Conservation (phyloP, 1,139 yeast species). For the Hyphopichia wangnamkhiaoensis region DNA sequence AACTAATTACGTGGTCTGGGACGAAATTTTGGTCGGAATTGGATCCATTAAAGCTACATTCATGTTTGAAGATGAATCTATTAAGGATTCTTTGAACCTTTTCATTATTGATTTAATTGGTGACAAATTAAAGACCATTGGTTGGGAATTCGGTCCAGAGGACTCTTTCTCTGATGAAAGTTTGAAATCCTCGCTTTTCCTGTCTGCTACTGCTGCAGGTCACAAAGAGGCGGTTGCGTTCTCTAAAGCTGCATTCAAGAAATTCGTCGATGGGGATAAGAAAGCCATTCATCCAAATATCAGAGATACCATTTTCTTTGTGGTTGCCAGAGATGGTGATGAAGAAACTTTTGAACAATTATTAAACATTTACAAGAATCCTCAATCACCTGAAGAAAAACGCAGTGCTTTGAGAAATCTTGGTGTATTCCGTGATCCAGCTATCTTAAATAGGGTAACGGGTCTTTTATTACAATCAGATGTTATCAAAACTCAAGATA, state of each 20-base stretch:
- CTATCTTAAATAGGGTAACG: slow-evolving; percentile 61
- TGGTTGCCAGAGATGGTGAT: slow-evolving; percentile 70
- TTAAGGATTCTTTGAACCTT: slow-evolving; percentile 55
- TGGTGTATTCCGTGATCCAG: slow-evolving; percentile 66
- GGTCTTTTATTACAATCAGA: slow-evolving; percentile 65
- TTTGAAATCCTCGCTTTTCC: slow-evolving; percentile 72
- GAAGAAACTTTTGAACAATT: slow-evolving; percentile 63
- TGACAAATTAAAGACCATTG: slow-evolving; percentile 58
- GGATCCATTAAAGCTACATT: slow-evolving; percentile 64
- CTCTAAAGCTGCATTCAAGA: slow-evolving; percentile 58
- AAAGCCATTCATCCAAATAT: slow-evolving; percentile 80
- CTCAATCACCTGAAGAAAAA: slow-evolving; percentile 73
- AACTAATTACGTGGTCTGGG: slow-evolving; percentile 76
- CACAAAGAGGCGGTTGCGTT: slow-evolving; percentile 56
- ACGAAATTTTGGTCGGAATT: slow-evolving; percentile 59
- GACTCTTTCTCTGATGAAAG: slow-evolving; percentile 76
- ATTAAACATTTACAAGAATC: slow-evolving; percentile 62
- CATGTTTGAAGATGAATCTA: slow-evolving; percentile 63
- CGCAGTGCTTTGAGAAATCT: slow-evolving; percentile 71
- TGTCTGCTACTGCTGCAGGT: slow-evolving; percentile 63
- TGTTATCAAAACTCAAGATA: slow-evolving; percentile 76
- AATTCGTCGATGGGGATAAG: slow-evolving; percentile 64
- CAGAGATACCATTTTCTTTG: slow-evolving; percentile 66
- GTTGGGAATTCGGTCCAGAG: slow-evolving; percentile 63
- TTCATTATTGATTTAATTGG: slow-evolving; percentile 64